Base-by-base conservation (phyloP, 495 filamentous ascomycete species). In the Neohortaea acidophila region DNA sequence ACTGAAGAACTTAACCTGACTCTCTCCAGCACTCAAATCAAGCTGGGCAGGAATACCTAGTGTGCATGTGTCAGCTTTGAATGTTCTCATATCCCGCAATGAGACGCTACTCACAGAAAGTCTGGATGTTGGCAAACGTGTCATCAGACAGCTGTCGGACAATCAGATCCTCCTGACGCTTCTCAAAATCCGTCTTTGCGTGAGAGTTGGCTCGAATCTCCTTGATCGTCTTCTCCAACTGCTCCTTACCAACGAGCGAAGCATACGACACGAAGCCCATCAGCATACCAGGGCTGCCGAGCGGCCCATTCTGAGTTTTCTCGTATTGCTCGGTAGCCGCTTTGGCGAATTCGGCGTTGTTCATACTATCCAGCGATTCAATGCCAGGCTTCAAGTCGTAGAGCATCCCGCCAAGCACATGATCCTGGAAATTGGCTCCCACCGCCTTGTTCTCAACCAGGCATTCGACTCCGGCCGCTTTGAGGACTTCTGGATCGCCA, bases 261-360 rank as follows among this genome's bases (percentile, higher is more conserved):
- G 52, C 42, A 33, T 53, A 53, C 0, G 43, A 45, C 8, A 53
- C 50, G 33, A 53, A 55, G 4, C 52, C 50, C 52, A 55, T 55
- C 4, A 52, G 35, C 52, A 55, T 55, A 13, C 52, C 52, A 10
- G 52, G 52, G 14, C 36, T 43, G 21, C 52, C 50, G 30, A 53
- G 53, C 10, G 44, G 52, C 12, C 52, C 52, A n/a, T 45, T 43
- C 8, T 43, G 14, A 12, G 39, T 48, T 44, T 48, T 48, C 7
- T 55, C 33, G 33, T 55, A 55, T 2, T 46, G 22, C 18, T 56
- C 41, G 14, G 51, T 34, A 27, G 47, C 45, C 8, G 45, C 41
- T 32, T 47, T 44, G 39, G 41, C 41, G 23, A 36, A 51, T 21
- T 51, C 50, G 2, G 29, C 43, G 8, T 33, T 40, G 19, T 53